A percentile compares a stretch with the other conserved stretches of the same genome.
Conservation (phyloP, 805 yeast genomes). For the Schwanniomyces occidentalis region DNA sequence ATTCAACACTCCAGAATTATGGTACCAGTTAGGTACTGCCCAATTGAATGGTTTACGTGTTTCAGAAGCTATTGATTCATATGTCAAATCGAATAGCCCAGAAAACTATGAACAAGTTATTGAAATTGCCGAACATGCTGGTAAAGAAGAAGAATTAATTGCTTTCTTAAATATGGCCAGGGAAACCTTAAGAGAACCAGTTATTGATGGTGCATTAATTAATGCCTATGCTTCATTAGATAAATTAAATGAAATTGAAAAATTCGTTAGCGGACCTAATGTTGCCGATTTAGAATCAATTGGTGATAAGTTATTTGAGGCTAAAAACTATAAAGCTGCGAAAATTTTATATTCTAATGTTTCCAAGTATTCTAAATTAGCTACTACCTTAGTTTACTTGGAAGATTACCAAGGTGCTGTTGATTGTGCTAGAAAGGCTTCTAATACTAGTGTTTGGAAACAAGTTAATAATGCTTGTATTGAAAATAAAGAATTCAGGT, state of each 20-base stretch:
- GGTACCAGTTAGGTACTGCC: conserved; percentile 96
- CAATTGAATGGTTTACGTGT: conserved; percentile 92
- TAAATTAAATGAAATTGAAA: conserved; percentile 77
- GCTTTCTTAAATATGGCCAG: conserved; percentile 90
- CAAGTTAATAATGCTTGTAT: conserved; percentile 97
- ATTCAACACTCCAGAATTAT: conserved; percentile 78
- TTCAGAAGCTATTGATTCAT: conserved; percentile 88
- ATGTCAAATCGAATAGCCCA: conserved; percentile 89
- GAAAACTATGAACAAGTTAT: conserved; percentile 87
- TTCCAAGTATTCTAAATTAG: conserved; percentile 93
- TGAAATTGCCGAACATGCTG: conserved; percentile 92
- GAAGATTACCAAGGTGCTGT: conserved; percentile 95
- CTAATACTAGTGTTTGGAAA: conserved; percentile 92
- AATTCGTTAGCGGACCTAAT: conserved; percentile 79
- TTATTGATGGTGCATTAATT: conserved; percentile 88
- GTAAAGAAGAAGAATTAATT: conserved; percentile 90
- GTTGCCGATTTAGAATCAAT: conserved; percentile 90
- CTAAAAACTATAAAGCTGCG: conserved; percentile 87
- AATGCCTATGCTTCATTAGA: conserved; percentile 81
- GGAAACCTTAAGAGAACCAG: conserved; percentile 84
- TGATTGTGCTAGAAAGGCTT: conserved; percentile 97
- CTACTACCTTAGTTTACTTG: conserved; percentile 92
- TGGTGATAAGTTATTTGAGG: conserved; percentile 87
- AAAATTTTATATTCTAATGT: conserved; percentile 81
- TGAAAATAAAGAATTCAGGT: conserved; percentile 89